phyloP scores from a whole-genome alignment of 495 filamentous ascomycete genomes.

The Astrothelium subdiscretum region DNA sequence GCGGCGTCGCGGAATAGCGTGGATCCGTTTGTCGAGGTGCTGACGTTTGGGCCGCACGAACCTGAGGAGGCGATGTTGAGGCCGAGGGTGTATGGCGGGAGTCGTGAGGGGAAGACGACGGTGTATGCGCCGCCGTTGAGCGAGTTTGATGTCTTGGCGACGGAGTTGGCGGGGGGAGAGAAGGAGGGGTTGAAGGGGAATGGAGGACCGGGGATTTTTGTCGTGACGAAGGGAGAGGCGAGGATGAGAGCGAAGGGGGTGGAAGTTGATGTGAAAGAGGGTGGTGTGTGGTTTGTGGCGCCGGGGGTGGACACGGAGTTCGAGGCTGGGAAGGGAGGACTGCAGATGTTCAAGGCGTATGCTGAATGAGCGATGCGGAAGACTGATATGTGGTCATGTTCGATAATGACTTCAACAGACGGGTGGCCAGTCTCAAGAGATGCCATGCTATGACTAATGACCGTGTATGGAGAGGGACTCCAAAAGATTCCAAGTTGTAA shows the following conservation, averaged over 20 bases:
- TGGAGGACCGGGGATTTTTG: slow-evolving; percentile 52
- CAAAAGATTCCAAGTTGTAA: background rate
- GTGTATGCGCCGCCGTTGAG: slow-evolving; percentile 57
- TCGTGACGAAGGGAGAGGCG: slow-evolving; percentile 52
- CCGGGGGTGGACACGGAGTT: slow-evolving; percentile 43
- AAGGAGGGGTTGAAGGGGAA: slow-evolving; percentile 45
- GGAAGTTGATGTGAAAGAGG: slow-evolving; percentile 45
- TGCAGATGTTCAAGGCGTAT: slow-evolving; percentile 48
- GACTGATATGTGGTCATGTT: background rate
- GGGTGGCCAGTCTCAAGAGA: background rate
- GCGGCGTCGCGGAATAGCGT: slow-evolving; percentile 47
- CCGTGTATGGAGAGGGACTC: background rate
- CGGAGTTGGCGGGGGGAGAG: slow-evolving; percentile 32
- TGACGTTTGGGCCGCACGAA: slow-evolving; percentile 52
- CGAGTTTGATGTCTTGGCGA: slow-evolving; percentile 31
- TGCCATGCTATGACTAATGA: background rate
- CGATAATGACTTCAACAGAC: no score
- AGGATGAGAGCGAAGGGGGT: slow-evolving; percentile 44
- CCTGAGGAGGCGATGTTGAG: slow-evolving; percentile 41
- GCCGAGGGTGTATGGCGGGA: slow-evolving; percentile 37
- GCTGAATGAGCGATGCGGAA: slow-evolving; percentile 30
- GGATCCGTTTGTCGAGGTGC: slow-evolving; percentile 47
- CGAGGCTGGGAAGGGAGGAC: slow-evolving; percentile 31
- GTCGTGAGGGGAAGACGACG: slow-evolving; percentile 46
- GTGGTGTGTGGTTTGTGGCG: slow-evolving; percentile 59